Conservation (phyloP, 1,139 yeast species). For the Chernovozyma aurita region DNA sequence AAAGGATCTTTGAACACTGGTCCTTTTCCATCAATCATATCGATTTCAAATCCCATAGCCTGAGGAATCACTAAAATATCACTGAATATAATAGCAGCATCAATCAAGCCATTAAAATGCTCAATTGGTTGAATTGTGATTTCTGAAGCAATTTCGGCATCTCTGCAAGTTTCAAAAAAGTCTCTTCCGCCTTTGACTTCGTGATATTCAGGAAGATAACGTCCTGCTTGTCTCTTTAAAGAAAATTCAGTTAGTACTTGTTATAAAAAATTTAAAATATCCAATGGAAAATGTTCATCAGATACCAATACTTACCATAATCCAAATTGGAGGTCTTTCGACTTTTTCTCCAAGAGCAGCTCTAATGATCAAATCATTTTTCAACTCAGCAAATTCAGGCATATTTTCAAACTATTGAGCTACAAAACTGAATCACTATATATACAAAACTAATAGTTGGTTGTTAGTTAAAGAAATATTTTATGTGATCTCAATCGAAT, state of each 20-base stretch:
- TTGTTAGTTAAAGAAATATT: too few species aligned
- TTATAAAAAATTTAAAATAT: too few species aligned
- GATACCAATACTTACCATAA: conserved; percentile 74
- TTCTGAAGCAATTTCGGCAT: conserved; percentile 88
- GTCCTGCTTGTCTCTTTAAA: conserved; percentile 81
- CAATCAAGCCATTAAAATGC: conserved; percentile 82
- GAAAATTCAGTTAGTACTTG: conserved; percentile 1
- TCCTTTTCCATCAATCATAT: conserved; percentile 92
- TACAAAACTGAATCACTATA: too few species aligned
- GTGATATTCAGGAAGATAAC: conserved; percentile 88
- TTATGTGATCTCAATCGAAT: too few species aligned
- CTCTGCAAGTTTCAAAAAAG: conserved; percentile 90
- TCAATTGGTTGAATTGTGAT: conserved; percentile 95
- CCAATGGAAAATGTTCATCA: too few species aligned
- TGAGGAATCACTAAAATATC: conserved; percentile 96
- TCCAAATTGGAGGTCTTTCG: conserved; percentile 98
- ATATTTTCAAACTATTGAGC: too few species aligned
- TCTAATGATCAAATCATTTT: conserved; percentile 84
- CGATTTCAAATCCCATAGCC: conserved; percentile 95
- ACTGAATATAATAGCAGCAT: conserved; percentile 94
- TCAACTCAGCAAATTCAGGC: conserved; percentile 58
- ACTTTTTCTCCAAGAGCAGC: conserved; percentile 81
- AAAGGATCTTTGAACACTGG: conserved; percentile 91
- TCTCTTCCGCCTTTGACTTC: conserved; percentile 82
- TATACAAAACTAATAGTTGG: too few species aligned